Conservation (phyloP, 1,139 yeast species). For the Taiozyma sp. region DNA sequence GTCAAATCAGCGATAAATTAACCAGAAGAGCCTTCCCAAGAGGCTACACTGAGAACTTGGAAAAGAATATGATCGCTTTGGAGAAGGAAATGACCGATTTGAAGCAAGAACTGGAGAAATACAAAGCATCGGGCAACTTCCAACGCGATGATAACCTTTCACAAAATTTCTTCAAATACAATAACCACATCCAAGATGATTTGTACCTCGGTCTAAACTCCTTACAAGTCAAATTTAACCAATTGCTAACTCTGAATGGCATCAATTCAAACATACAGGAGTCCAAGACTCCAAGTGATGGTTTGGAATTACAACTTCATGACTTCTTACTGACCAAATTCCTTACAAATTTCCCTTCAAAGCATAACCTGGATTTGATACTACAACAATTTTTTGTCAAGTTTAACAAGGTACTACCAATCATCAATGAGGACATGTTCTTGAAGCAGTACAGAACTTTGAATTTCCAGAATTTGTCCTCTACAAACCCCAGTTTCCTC, state of each 20-base stretch:
- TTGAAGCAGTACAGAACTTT: slow-evolving; percentile 49
- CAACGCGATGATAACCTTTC: slow-evolving; percentile 7
- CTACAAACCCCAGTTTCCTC: slow-evolving; percentile 27
- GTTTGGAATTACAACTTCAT: slow-evolving; percentile 1
- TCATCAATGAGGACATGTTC: slow-evolving; percentile 52
- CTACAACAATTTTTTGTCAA: slow-evolving; percentile 49
- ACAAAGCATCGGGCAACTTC: background rate
- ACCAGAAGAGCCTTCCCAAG: slow-evolving; percentile 71
- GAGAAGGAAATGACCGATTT: slow-evolving; percentile 48
- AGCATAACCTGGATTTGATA: slow-evolving; percentile 46
- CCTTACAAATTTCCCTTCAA: slow-evolving; percentile 35
- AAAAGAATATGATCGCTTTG: slow-evolving; percentile 50
- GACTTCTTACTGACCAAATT: slow-evolving; percentile 34
- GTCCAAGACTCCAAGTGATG: slow-evolving; percentile 13
- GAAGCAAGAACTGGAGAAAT: slow-evolving; percentile 8
- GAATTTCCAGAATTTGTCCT: slow-evolving; percentile 37
- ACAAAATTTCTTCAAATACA: slow-evolving; percentile 18
- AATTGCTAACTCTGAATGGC: slow-evolving; percentile 7
- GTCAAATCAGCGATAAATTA: slow-evolving; percentile 66
- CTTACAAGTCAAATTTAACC: slow-evolving; percentile 14
- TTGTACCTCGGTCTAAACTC: slow-evolving; percentile 21
- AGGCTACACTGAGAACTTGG: slow-evolving; percentile 72
- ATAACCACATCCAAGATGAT: slow-evolving; percentile 17
- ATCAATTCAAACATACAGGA: slow-evolving; percentile 14
- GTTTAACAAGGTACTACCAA: slow-evolving; percentile 53